phyloP scores from a whole-genome alignment of 805 yeast genomes.

The Ogataea nitratoaversa region DNA sequence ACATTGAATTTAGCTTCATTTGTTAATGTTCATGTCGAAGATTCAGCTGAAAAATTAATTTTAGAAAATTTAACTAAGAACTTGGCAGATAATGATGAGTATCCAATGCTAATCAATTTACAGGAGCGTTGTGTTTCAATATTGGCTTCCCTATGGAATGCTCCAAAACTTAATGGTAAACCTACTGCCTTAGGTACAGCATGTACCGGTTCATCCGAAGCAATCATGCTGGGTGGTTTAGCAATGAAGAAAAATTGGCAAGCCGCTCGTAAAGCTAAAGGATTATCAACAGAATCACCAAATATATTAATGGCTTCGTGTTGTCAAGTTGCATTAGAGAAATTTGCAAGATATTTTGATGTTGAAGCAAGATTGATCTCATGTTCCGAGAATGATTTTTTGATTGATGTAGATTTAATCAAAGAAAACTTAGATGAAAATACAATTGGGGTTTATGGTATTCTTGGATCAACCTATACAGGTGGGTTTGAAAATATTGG shows the following conservation, averaged over 20 bases:
- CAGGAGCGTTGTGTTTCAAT: constrained; percentile 83
- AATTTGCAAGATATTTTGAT: constrained; percentile 90
- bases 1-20: constrained; percentile 83
- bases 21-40: constrained; percentile 70
- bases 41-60: constrained; percentile 50
- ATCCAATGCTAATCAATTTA: constrained; percentile 76
- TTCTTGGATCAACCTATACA: constrained; percentile 87
- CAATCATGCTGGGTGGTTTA: constrained; percentile 88
- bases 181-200: constrained; percentile 72
- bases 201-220: constrained; percentile 92
- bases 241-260: constrained; percentile 93
- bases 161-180: constrained; percentile 34
- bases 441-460: constrained; percentile 87
- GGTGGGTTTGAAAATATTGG: constrained; percentile 85
- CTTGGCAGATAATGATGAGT: constrained; percentile 90
- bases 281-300: constrained; percentile 61
- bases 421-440: constrained; percentile 75
- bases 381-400: constrained; percentile 58
- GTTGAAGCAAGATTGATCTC: constrained; percentile 79
- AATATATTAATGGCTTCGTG: constrained; percentile 89
- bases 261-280: constrained; percentile 51
- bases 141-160: constrained; percentile 77
- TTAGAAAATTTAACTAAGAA: constrained; percentile 77
- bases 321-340: constrained; percentile 91
- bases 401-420: constrained; percentile 58